These are phyloP conservation scores for Tolypocladium ovalisporum DNA, from an alignment of 2,329 filamentous ascomycete genomes.

Conservation along the genomic window DNA sequence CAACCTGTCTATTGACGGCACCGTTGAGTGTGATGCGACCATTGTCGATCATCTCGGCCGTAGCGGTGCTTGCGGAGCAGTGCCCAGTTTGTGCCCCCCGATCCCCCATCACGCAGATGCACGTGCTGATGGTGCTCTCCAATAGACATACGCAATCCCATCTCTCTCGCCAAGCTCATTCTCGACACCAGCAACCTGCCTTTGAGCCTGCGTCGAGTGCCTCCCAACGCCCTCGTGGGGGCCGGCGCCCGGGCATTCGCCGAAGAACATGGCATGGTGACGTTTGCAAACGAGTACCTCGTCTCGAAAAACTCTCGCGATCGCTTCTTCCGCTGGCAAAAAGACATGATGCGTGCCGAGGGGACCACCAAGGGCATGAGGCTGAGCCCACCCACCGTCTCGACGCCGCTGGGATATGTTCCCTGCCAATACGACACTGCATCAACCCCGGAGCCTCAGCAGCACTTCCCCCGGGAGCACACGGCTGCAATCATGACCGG, in stretches of 20 bases:
- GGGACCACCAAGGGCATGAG: conserved; percentile 23
- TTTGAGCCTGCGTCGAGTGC: conserved; percentile 77
- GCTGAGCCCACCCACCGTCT: conserved; percentile 4
- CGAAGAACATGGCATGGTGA: conserved; percentile 60
- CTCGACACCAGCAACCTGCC: conserved; percentile 66
- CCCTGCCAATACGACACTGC: conserved; percentile 23
- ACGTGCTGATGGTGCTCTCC: background rate
- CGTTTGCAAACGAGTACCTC: conserved; percentile 64
- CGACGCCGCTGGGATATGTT: conserved; percentile 10
- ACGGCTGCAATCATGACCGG: conserved; percentile 42
- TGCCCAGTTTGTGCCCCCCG: conserved; percentile 55
- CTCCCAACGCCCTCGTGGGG: conserved; percentile 83
- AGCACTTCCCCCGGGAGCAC: conserved; percentile 31
- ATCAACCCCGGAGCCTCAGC: conserved; percentile 13
- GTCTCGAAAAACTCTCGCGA: conserved; percentile 72
- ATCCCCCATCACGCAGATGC: too few relatives aligned
- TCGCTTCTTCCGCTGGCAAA: conserved; percentile 68
- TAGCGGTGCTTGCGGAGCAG: conserved; percentile 87
- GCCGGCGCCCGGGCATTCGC: conserved; percentile 83
- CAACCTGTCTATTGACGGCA: conserved; percentile 82
- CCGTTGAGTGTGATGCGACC: conserved; percentile 89
- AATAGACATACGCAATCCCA: conserved; percentile 82
- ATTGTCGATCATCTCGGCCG: conserved; percentile 84
- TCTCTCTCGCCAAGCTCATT: conserved; percentile 73
- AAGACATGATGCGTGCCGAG: conserved; percentile 58